Percentiles rank a stretch among this genome's conserved stretches.
Evolutionary conservation across 192 early-diverging fungal genomes (phyloP).

Genomic region (Linderina pennispora): DNA sequence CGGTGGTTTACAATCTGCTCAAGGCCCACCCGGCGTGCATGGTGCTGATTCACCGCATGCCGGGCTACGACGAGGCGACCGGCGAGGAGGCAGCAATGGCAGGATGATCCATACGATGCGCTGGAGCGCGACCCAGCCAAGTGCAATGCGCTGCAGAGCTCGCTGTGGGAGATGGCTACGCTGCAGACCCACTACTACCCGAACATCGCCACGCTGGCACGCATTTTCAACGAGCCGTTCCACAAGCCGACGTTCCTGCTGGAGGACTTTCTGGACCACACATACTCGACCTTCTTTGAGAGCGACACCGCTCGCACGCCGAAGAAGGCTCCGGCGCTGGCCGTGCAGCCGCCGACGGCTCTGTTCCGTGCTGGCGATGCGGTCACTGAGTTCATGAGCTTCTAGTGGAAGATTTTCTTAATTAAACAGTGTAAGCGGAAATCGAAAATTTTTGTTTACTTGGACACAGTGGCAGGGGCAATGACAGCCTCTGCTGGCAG

Average conservation of each 20-base stretch:
- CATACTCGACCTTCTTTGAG: constrained; percentile 68
- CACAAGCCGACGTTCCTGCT: constrained; percentile 80
- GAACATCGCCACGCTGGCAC: constrained; percentile 77
- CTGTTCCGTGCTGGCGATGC: constrained; percentile 50
- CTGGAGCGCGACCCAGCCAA: constrained; percentile 71
- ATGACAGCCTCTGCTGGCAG: neutral
- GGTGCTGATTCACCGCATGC: constrained; percentile 71
- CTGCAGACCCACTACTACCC: constrained; percentile 84
- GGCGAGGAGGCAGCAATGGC: constrained; percentile 22
- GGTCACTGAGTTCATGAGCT: constrained; percentile 32
- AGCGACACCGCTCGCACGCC: constrained; percentile 58
- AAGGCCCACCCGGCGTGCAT: constrained; percentile 89
- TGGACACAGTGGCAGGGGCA: too few species aligned
- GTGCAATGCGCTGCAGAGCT: constrained; percentile 73
- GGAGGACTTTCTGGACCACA: constrained; percentile 97
- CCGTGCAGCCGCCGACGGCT: constrained; percentile 48
- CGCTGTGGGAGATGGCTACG: constrained; percentile 91
- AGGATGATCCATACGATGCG: constrained; percentile 40
- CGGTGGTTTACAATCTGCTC: constrained; percentile 88
- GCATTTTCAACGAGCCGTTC: constrained; percentile 83
- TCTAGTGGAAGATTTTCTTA: constrained; percentile 1
- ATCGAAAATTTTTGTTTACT: too few species aligned
- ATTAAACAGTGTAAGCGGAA: too few species aligned
- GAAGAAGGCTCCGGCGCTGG: constrained; percentile 54
- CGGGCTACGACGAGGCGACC: constrained; percentile 36